phyloP scores from a whole-genome alignment of 805 yeast species.

The Hanseniaspora thailandica region DNA sequence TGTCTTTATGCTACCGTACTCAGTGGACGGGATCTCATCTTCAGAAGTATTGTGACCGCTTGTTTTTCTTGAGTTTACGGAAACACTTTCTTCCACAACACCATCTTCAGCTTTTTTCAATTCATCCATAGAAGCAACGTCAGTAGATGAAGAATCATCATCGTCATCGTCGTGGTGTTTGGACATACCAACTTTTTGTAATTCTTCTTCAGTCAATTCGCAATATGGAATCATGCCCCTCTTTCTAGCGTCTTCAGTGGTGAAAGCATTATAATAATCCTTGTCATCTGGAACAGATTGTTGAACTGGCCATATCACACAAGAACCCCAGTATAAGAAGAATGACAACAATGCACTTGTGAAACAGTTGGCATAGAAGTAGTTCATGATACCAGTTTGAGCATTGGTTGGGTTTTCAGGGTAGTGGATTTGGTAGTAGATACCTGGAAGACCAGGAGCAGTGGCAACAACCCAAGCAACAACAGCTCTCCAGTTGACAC shows the following conservation, averaged over 20 bases:
- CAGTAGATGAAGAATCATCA: not conserved
- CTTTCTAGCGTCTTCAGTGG: constrained; percentile 28
- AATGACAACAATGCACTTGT: constrained; percentile 34
- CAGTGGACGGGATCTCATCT: not conserved
- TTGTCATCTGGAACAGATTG: constrained; percentile 30
- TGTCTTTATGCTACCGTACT: not conserved
- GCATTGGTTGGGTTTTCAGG: constrained; percentile 20
- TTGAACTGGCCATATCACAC: constrained; percentile 30
- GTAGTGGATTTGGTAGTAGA: constrained; percentile 29
- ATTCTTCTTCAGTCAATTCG: constrained; percentile 20
- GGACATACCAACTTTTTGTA: constrained; percentile 14
- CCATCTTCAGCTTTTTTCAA: not conserved
- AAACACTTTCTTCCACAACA: not conserved
- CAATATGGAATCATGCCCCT: constrained; percentile 28
- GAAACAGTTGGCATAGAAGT: constrained; percentile 35
- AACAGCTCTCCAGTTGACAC: constrained; percentile 33
- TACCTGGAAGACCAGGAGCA: constrained; percentile 43
- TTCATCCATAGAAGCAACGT: not conserved
- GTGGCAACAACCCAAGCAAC: constrained; percentile 29
- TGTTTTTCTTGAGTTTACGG: not conserved
- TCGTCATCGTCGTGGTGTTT: constrained; percentile 5
- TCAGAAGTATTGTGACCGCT: not conserved
- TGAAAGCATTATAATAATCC: constrained; percentile 33
- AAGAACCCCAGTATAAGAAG: constrained; percentile 29
- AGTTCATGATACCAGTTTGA: constrained; percentile 32